Conservation (phyloP, 176 grass and related monocot genomes). For the Cenchrus americanus region DNA sequence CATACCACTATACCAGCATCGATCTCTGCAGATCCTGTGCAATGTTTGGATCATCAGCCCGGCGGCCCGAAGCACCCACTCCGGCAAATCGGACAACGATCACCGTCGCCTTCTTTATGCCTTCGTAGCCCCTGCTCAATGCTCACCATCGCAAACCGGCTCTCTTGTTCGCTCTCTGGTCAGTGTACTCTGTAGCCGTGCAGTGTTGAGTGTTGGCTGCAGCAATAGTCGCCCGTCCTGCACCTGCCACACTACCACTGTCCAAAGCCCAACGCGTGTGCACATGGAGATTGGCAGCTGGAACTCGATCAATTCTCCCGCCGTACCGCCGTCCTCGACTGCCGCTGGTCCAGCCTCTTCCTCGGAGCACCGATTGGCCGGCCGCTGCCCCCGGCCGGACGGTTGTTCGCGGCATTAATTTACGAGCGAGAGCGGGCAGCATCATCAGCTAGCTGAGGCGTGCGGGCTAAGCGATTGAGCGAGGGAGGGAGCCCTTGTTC, state of each 20-base stretch:
- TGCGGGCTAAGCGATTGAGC: slow-evolving; percentile 1
- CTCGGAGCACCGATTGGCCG: slow-evolving; percentile 5
- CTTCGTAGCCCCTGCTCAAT: neutral
- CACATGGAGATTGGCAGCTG: neutral
- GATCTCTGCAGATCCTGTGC: neutral
- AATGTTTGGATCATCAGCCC: neutral
- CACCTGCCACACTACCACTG: neutral
- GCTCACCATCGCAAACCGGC: neutral
- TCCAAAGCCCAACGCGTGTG: neutral
- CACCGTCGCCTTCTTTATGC: slow-evolving; percentile 13
- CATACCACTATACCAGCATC: no score
- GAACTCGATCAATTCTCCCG: neutral
- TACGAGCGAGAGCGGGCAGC: neutral
- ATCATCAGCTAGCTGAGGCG: neutral
- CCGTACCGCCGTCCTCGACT: slow-evolving; percentile 12
- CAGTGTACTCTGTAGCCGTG: neutral
- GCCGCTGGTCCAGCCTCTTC: slow-evolving; percentile 16
- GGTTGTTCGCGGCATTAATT: neutral
- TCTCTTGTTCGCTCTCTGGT: neutral
- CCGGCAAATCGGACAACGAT: neutral
- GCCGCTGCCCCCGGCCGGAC: neutral
- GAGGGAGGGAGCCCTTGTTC: neutral
- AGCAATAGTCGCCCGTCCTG: neutral
- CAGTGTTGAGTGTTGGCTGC: neutral
- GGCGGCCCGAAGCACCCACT: neutral